Evolutionary conservation across 2,329 filamentous ascomycete species (phyloP).

Genomic region (Graphiopsis chlorocephala): DNA sequence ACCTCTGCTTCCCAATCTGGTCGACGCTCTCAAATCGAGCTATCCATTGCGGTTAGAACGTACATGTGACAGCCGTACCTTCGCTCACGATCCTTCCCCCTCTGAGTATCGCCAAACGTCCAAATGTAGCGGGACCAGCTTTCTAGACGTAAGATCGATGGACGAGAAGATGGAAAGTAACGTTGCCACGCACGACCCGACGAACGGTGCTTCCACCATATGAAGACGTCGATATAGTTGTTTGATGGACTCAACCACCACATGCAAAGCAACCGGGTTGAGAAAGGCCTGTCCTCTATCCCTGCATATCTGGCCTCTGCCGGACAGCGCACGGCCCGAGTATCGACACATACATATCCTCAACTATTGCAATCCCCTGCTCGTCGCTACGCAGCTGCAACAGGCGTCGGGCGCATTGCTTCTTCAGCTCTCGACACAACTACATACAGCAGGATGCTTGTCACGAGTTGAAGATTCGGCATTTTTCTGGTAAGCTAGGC

Average conservation of each 20-base stretch:
- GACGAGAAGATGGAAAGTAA: not conserved
- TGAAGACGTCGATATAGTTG: not conserved
- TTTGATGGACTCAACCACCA: not conserved
- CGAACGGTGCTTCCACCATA: not conserved
- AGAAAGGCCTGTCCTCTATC: not conserved
- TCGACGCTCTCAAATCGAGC: not conserved
- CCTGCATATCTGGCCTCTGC: slow-evolving; percentile 4
- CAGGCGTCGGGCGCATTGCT: slow-evolving; percentile 1
- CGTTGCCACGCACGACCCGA: not conserved
- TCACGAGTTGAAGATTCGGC: not conserved
- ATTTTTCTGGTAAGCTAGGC: not conserved
- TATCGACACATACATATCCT: not conserved
- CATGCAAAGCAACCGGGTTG: slow-evolving; percentile 9
- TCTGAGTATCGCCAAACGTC: not conserved
- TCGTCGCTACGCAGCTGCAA: not conserved
- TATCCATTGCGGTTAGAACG: slow-evolving; percentile 5
- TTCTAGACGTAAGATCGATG: not conserved
- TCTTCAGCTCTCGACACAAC: slow-evolving; percentile 2
- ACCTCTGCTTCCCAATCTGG: slow-evolving; percentile 3
- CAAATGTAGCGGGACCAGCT: not conserved
- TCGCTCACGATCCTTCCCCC: not conserved
- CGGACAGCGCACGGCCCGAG: slow-evolving; percentile 1
- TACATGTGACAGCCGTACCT: slow-evolving; percentile 10
- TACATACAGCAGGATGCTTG: not conserved
- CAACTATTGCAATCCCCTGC: slow-evolving; percentile 1